Base-by-base conservation (phyloP, 2,329 filamentous ascomycete species). In the Amphichorda felina region DNA sequence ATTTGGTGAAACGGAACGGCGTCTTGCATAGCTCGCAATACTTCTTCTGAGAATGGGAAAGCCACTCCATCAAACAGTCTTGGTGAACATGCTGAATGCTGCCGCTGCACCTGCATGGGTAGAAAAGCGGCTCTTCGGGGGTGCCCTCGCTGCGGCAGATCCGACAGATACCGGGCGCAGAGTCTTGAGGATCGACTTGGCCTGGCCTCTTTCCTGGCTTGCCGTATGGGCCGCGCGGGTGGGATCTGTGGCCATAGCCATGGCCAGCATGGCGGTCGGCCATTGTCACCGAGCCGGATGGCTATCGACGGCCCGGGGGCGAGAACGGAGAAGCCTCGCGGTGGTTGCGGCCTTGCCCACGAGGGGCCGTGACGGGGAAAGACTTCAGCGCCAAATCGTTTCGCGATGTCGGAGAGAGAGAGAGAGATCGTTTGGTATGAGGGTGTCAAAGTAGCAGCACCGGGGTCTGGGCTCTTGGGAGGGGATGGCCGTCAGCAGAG, bases 21-120 rank as follows among this genome's bases (percentile, higher is more conserved):
- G 91, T 98, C 65, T 98, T 98, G 76, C 91, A 98, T 25, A 98
- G 78, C 64, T 98, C 91, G 68, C 93, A 98, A 66, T 98, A 84
- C 59, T 96, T 96, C 73, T 98, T 98, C 56, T 98, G 88, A 2
- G 91, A 96, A 59, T 98, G 93, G 34, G 87, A 89, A 16, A 98
- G 70, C 91, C 91, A 98, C 60, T 96, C 88, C 82, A 98, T 94
- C 59, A 98, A 64, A 56, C 91, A 98, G 55, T 93, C 84, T 60
- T 98, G 91, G 57, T 98, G 91, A 41, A 98, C 91, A 51, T 82
- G 94, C 64, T 94, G 95, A 64, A 98, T 98, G 61, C 89, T 96
- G 38, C 91, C 91, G 53, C 86, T 95, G 65, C 91, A 98, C 67
- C 95, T 95, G 78, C 91, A 98, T 5, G 91, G 91, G 54, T 93